A percentile compares a stretch with the other conserved stretches of the same genome.
These are phyloP conservation scores for Dioszegia hungarica DNA, from an alignment of 768 basidiomycete species.

Conservation along the genomic window DNA sequence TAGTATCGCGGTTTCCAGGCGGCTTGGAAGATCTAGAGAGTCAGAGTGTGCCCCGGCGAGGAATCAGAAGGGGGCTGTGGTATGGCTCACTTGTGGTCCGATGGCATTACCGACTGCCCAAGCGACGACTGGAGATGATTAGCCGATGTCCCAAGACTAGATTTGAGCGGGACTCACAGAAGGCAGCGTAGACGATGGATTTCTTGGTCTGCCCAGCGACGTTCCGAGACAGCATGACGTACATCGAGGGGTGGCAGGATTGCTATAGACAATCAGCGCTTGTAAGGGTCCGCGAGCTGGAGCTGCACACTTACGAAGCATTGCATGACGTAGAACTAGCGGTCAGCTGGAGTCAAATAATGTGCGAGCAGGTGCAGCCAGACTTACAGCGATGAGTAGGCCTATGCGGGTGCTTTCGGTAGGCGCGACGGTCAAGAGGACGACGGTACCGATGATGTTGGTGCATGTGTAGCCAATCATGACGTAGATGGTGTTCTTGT, in stretches of 20 bases:
- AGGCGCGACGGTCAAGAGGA: constrained; percentile 55
- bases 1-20: constrained; percentile 55
- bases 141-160: no score
- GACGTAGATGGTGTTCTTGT: constrained; percentile 53
- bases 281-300: no score
- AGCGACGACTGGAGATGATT: constrained; percentile 41
- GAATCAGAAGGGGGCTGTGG: background rate
- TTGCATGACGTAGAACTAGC: constrained; percentile 52
- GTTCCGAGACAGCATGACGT: constrained; percentile 26
- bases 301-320: constrained; percentile 2
- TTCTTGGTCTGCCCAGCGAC: constrained; percentile 50
- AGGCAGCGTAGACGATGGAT: constrained; percentile 52
- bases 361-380: no score
- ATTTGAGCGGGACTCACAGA: constrained; percentile 16
- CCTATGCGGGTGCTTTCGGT: constrained; percentile 52
- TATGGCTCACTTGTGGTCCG: constrained; percentile 49
- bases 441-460: constrained; percentile 56
- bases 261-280: background rate
- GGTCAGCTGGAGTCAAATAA: no score
- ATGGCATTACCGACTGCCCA: constrained; percentile 58
- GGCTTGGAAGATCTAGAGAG: constrained; percentile 52
- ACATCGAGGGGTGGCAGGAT: constrained; percentile 14
- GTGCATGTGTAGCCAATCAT: constrained; percentile 55
- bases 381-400: constrained; percentile 50
- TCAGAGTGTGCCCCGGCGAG: background rate